Conservation (phyloP, 1,284 basidiomycete species). For the Austroboletus niveus region DNA sequence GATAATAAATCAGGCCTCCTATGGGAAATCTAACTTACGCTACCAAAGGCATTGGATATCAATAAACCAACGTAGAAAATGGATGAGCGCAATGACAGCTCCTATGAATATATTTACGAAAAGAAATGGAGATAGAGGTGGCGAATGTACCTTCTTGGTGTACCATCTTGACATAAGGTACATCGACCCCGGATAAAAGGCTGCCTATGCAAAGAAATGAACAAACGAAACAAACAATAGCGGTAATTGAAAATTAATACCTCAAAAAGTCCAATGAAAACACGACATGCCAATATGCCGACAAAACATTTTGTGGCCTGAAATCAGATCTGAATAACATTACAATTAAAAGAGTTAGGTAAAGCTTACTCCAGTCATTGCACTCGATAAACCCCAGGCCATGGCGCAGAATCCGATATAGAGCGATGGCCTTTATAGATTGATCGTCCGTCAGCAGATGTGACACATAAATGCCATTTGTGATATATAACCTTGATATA, state of each 20-base stretch:
- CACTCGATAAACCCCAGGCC: slow-evolving; percentile 62
- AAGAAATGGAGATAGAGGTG: neutral
- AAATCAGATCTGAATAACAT: neutral
- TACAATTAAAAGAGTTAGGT: neutral
- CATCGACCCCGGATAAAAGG: slow-evolving; percentile 63
- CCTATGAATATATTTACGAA: slow-evolving; percentile 34
- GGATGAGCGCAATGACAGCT: slow-evolving; percentile 67
- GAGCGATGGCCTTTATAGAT: slow-evolving; percentile 49
- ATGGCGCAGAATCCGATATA: slow-evolving; percentile 62
- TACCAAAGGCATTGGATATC: slow-evolving; percentile 76
- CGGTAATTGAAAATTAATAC: slow-evolving; percentile 18
- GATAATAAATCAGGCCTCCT: slow-evolving; percentile 1
- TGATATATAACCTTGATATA: slow-evolving; percentile 41
- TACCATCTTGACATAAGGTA: slow-evolving; percentile 68
- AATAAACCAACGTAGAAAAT: slow-evolving; percentile 67
- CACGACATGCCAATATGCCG: slow-evolving; percentile 55
- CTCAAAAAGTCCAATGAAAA: slow-evolving; percentile 66
- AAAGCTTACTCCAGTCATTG: slow-evolving; percentile 54
- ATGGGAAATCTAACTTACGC: slow-evolving; percentile 39
- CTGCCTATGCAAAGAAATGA: slow-evolving; percentile 37
- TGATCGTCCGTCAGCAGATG: neutral
- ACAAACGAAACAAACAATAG: neutral
- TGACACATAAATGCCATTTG: neutral
- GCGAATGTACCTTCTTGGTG: slow-evolving; percentile 49
- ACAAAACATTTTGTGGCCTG: slow-evolving; percentile 54